Evolutionary conservation across 192 early-diverging fungal genomes (phyloP).

Genomic region (Coemansia sp.): DNA sequence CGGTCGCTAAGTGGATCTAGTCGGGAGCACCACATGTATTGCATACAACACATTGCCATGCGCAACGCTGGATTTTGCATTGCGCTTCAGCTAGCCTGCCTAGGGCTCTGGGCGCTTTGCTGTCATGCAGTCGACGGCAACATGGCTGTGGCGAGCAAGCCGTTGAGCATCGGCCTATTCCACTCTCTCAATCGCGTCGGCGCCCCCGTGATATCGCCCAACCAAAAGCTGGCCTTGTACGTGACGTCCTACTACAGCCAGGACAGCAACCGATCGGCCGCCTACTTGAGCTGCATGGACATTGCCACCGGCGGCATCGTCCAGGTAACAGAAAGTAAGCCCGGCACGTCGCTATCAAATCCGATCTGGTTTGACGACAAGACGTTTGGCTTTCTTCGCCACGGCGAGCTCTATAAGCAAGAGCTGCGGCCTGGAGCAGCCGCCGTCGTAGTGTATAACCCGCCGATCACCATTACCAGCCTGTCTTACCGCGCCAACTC

Average conservation of each 20-base stretch:
- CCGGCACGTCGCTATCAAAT: conserved; percentile 13
- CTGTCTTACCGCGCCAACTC: conserved; percentile 13
- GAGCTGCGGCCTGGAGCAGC: conserved; percentile 5
- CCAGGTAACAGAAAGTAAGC: conserved; percentile 13
- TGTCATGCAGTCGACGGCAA: conserved; percentile 5
- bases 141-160: conserved; percentile 4
- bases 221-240: conserved; percentile 21
- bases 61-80: background rate
- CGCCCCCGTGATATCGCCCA: conserved; percentile 28
- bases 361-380: conserved; percentile 39
- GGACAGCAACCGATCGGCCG: conserved; percentile 17
- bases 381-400: conserved; percentile 22
- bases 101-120: conserved; percentile 2
- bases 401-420: conserved; percentile 25
- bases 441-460: conserved; percentile 8
- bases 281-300: conserved; percentile 32
- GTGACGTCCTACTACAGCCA: conserved; percentile 22
- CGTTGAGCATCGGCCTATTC: conserved; percentile 27
- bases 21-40: background rate
- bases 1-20: background rate
- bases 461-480: conserved; percentile 22
- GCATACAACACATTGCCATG: background rate
- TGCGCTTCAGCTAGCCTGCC: conserved; percentile 1
- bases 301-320: conserved; percentile 24
- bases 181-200: conserved; percentile 23